phyloP scores from a whole-genome alignment of 352 stramenopile genomes.

The Elongisporangium undulatum region DNA sequence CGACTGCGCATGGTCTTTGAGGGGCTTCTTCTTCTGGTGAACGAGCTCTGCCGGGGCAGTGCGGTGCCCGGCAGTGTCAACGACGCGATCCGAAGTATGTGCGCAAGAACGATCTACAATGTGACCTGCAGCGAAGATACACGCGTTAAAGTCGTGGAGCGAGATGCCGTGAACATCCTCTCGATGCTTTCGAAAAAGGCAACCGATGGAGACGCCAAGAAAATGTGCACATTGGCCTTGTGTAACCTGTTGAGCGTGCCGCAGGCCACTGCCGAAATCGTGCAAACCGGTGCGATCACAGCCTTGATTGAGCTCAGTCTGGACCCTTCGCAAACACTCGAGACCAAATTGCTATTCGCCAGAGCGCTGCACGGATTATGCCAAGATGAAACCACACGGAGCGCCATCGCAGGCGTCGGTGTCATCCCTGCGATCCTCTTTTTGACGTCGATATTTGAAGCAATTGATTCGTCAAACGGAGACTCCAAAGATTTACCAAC shows the following conservation, averaged over 20 bases:
- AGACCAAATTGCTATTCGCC: constrained; percentile 57
- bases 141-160: constrained; percentile 60
- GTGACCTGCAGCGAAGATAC: constrained; percentile 67
- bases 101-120: constrained; percentile 63
- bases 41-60: constrained; percentile 33
- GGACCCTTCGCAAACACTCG: constrained; percentile 30
- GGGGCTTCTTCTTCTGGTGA: constrained; percentile 53
- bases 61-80: constrained; percentile 7
- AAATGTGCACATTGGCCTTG: constrained; percentile 74
- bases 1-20: constrained; percentile 74
- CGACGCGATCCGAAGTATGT: constrained; percentile 34
- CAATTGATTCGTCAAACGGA: neutral
- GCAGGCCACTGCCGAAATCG: constrained; percentile 63
- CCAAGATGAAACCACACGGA: constrained; percentile 39
- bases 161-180: constrained; percentile 50
- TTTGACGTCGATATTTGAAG: constrained; percentile 25
- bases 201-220: constrained; percentile 38
- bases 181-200: constrained; percentile 38
- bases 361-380: constrained; percentile 68
- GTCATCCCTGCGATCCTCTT: constrained; percentile 58
- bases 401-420: constrained; percentile 39
- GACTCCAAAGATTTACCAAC: neutral
- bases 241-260: constrained; percentile 78
- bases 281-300: constrained; percentile 57
- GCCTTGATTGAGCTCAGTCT: constrained; percentile 63